Evolutionary conservation across 75 land plant genomes (phyloP), one percentile per base, ranked within the genome.

Genomic region (Cupressus sempervirens): DNA sequence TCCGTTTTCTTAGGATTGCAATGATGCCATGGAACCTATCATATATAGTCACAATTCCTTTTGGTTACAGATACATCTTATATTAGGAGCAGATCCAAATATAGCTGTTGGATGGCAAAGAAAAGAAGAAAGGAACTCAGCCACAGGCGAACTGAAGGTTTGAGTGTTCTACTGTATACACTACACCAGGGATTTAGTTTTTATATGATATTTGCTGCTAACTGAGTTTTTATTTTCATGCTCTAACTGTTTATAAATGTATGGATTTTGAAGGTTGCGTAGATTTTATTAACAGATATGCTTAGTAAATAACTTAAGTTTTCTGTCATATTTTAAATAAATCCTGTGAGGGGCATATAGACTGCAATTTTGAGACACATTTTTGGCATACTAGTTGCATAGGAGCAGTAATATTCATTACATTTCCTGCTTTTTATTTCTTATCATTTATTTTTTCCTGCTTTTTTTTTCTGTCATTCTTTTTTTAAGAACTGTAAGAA

Each of bases 91-190:
- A 82, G 97, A 96, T 77, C 90, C 96, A 83, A 86, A 87, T 62
- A 82, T 98, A 50, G 84, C 88, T 40, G 94, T 93, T 65, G 98
- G 97, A 58, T 98, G 96, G 99, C 92, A 92, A 76, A 92, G 88
- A 88, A 94, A 96, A 83, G 94, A 91, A 14, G 90, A 92, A 86
- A 93, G 90, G 70, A 86, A 88, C 84, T 89, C 96, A 79, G 93
- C 95, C 72, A 73, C 95, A 81, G 94, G 95, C 52, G 98, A 96
- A 67, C 26, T 97, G 40, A 97, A 97, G 99, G 99, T 97, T 80
- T 14, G 84, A 30, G 30, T 30, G 5, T 72, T 16, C n/a, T 85
- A 29, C 46, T 29, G 15, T 16, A 40, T 41, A 38, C 11, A 67
- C 13, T 53, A 26, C 26, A 7, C 34, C 7, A 18, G 23, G 38